These are phyloP conservation scores for Pelargonium australe DNA, from an alignment of 441 rosid species.

Conservation along the genomic window DNA sequence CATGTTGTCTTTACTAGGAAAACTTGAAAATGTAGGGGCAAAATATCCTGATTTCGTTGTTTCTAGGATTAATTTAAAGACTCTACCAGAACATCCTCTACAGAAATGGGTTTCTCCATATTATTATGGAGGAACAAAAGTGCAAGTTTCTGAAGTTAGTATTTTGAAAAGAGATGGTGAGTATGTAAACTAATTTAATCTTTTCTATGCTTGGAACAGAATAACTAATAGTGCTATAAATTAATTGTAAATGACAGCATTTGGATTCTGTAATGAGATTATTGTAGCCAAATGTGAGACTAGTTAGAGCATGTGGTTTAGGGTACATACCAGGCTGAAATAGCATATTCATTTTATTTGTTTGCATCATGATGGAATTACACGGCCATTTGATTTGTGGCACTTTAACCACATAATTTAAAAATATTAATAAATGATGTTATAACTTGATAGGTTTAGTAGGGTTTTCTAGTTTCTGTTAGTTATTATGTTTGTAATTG, in stretches of 20 bases:
- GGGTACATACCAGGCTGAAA: too few species aligned
- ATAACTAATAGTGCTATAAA: too few species aligned
- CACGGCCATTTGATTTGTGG: neutral
- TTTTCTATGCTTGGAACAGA: neutral
- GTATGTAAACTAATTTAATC: neutral
- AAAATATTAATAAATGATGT: neutral
- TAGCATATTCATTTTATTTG: too few species aligned
- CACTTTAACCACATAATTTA: neutral
- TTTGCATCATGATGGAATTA: too few species aligned
- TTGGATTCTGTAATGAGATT: neutral
- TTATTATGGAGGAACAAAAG: neutral
- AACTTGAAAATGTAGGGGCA: neutral
- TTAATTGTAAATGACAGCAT: neutral
- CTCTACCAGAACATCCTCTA: neutral
- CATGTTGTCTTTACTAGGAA: neutral
- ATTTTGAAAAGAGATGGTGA: neutral
- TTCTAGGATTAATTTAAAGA: neutral
- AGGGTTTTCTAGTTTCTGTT: neutral
- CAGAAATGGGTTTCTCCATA: neutral
- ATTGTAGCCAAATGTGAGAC: neutral
- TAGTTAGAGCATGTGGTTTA: neutral
- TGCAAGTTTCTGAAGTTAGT: neutral
- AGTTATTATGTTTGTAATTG: neutral
- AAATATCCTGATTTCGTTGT: neutral
- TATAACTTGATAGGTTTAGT: neutral